These are phyloP conservation scores for Coprinopsis cinerea DNA, from an alignment of 768 basidiomycete species.

Conservation along the genomic window DNA sequence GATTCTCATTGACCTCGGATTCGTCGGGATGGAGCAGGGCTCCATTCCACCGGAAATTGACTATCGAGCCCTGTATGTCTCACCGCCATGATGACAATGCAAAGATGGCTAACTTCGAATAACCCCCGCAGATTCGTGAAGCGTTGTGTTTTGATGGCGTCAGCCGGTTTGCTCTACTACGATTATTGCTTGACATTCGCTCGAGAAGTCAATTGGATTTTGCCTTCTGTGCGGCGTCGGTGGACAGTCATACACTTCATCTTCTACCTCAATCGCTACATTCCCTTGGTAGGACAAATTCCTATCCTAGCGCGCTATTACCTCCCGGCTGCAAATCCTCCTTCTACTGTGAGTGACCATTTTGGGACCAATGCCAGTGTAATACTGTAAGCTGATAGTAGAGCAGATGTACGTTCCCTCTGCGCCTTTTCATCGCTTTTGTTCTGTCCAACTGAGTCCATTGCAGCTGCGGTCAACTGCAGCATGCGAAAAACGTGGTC, in stretches of 20 bases:
- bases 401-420: slow-evolving; percentile 2
- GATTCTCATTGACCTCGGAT: not conserved
- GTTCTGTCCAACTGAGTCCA: not conserved
- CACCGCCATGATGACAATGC: not conserved
- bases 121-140: not conserved
- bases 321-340: slow-evolving; percentile 12
- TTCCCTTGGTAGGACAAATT: slow-evolving; percentile 32
- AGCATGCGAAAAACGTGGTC: slow-evolving; percentile 17
- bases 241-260: slow-evolving; percentile 29
- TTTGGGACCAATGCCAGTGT: no score
- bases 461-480: slow-evolving; percentile 4
- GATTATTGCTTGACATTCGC: not conserved
- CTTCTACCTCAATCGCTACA: slow-evolving; percentile 41
- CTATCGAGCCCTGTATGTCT: not conserved
- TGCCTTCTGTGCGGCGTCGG: slow-evolving; percentile 23
- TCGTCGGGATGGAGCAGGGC: not conserved
- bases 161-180: not conserved
- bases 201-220: slow-evolving; percentile 28
- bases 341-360: no score
- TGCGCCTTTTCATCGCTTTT: not conserved
- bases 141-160: not conserved
- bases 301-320: slow-evolving; percentile 30
- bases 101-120: not conserved
- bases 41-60: not conserved
- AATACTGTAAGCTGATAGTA: not conserved